These are phyloP conservation scores for Trametes coccinea DNA, from an alignment of 768 basidiomycete species.

Conservation along the genomic window DNA sequence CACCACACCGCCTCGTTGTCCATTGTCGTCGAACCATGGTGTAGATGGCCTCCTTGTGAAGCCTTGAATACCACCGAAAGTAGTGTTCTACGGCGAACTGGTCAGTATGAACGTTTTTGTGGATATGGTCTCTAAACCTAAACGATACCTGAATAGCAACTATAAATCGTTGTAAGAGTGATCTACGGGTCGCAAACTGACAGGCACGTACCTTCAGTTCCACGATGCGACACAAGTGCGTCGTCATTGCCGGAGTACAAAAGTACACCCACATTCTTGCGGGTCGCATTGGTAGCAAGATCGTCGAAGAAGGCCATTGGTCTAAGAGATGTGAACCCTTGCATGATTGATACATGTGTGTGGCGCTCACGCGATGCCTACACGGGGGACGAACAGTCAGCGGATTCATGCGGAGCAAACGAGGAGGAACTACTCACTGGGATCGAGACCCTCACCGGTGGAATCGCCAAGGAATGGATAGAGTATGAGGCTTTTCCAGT, in stretches of 20 bases:
- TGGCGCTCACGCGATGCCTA: slow-evolving; percentile 38
- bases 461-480: slow-evolving; percentile 33
- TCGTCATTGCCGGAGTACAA: slow-evolving; percentile 73
- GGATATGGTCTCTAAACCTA: not conserved
- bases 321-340: slow-evolving; percentile 32
- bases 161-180: not conserved
- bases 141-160: slow-evolving; percentile 49
- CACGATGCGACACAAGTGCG: slow-evolving; percentile 58
- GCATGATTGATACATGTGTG: too few relatives aligned
- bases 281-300: slow-evolving; percentile 62
- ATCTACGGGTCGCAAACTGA: too few relatives aligned
- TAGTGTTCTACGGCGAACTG: slow-evolving; percentile 59
- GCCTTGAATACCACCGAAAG: slow-evolving; percentile 75
- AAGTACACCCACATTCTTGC: slow-evolving; percentile 50
- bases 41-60: slow-evolving; percentile 71
- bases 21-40: slow-evolving; percentile 60
- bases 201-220: slow-evolving; percentile 54
- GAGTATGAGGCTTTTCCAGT: slow-evolving; percentile 38
- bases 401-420: too few relatives aligned
- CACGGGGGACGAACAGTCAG: too few relatives aligned
- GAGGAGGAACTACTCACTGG: slow-evolving; percentile 30
- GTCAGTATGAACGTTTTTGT: not conserved
- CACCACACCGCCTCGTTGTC: slow-evolving; percentile 64
- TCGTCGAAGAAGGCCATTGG: slow-evolving; percentile 65
- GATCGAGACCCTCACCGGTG: slow-evolving; percentile 27